Evolutionary conservation across 1,284 basidiomycete genomes (phyloP).

Genomic region (Apiotrichum veenhuisii): DNA sequence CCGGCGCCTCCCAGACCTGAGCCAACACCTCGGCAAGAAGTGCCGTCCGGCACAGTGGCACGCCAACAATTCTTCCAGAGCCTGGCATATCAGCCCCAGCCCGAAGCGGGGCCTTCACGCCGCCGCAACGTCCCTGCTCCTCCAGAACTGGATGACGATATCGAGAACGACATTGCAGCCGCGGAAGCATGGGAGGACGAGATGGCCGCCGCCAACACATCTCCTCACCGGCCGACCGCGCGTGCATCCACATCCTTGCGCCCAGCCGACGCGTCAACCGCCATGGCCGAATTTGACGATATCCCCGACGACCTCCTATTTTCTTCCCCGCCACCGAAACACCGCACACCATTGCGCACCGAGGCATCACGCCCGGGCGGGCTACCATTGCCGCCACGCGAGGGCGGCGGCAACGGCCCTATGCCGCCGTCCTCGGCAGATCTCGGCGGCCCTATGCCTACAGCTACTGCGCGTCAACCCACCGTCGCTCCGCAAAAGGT

Average conservation of each 20-base stretch:
- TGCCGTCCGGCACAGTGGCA: background rate
- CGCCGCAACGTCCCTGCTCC: background rate
- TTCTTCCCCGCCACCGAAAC: constrained; percentile 19
- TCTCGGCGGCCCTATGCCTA: background rate
- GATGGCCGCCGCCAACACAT: background rate
- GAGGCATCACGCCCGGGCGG: constrained; percentile 15
- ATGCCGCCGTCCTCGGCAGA: constrained; percentile 16
- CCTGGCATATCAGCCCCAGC: background rate
- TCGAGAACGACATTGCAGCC: background rate
- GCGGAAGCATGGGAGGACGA: constrained; percentile 1
- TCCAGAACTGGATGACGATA: background rate
- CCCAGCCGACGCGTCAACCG: constrained; percentile 9
- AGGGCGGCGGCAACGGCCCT: constrained; percentile 4
- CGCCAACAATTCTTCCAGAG: background rate
- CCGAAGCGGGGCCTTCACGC: background rate
- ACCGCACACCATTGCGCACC: background rate
- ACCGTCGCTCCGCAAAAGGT: constrained; percentile 4
- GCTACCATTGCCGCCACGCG: background rate
- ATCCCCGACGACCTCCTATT: constrained; percentile 30
- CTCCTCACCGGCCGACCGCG: background rate
- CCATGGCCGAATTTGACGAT: constrained; percentile 26
- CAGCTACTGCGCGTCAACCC: background rate
- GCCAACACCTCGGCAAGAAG: background rate
- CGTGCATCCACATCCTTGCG: background rate
- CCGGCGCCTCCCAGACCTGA: too few relatives aligned